Conservation (phyloP, 345 rosid species). For the Bruguiera gymnorhiza region DNA sequence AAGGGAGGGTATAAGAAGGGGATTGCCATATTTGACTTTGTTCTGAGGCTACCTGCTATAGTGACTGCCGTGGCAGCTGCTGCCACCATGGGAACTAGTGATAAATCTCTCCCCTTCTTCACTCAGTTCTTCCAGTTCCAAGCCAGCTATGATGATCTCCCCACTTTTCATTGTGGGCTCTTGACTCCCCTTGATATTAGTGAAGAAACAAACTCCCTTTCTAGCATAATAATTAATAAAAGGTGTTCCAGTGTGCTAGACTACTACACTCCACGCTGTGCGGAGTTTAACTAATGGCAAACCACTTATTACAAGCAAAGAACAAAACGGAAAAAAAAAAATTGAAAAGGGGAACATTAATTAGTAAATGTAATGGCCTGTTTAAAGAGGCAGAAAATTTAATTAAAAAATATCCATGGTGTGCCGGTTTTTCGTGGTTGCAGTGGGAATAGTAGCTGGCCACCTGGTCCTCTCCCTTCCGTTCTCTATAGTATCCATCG, state of each 20-base stretch:
- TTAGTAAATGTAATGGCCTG: too few species aligned
- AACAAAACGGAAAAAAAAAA: too few species aligned
- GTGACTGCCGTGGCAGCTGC: constrained; percentile 52
- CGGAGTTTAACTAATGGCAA: too few species aligned
- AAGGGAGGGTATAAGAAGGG: constrained; percentile 48
- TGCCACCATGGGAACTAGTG: constrained; percentile 64
- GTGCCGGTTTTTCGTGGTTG: constrained; percentile 76
- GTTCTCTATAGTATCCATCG: constrained; percentile 60
- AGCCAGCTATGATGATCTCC: constrained; percentile 71
- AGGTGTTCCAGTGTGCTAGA: too few species aligned
- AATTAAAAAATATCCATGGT: background rate
- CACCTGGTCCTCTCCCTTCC: constrained; percentile 84
- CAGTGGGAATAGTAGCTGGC: constrained; percentile 54
- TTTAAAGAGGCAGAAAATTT: too few species aligned
- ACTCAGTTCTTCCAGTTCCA: constrained; percentile 90
- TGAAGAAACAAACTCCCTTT: too few species aligned
- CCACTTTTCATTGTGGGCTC: constrained; percentile 56
- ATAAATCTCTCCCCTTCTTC: constrained; percentile 82
- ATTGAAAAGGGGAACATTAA: too few species aligned
- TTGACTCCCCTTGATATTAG: background rate
- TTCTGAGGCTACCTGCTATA: constrained; percentile 62
- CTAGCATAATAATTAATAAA: too few species aligned
- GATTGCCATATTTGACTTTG: constrained; percentile 62
- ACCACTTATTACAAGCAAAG: too few species aligned
- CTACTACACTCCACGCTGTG: too few species aligned